phyloP scores from a whole-genome alignment of 192 early-diverging fungal genomes.

The Allomyces javanicus region DNA sequence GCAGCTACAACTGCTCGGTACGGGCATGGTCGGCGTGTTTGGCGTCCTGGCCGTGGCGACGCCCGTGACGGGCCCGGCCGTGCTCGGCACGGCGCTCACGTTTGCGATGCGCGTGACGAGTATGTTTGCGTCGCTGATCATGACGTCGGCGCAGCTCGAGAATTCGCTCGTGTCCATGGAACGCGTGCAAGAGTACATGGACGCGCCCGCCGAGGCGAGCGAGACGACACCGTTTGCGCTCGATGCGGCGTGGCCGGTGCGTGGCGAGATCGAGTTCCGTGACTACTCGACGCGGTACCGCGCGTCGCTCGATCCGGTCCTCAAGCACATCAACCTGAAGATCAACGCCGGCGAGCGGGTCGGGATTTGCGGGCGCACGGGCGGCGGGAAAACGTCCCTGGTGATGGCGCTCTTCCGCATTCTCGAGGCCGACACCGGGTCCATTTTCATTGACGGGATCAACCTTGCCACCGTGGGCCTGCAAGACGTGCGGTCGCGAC shows the following conservation, averaged over 20 bases:
- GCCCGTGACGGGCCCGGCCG: slow-evolving; percentile 12
- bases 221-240: slow-evolving; percentile 19
- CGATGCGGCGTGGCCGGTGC: slow-evolving; percentile 40
- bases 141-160: slow-evolving; percentile 29
- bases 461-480: slow-evolving; percentile 56
- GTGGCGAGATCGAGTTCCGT: slow-evolving; percentile 45
- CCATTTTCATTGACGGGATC: slow-evolving; percentile 50
- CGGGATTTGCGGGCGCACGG: slow-evolving; percentile 80
- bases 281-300: slow-evolving; percentile 56
- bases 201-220: slow-evolving; percentile 56
- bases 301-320: slow-evolving; percentile 50
- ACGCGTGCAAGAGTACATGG: slow-evolving; percentile 63
- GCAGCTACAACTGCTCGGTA: no score
- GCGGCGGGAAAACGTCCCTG: slow-evolving; percentile 64
- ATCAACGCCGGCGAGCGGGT: slow-evolving; percentile 59
- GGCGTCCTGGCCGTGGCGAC: no score
- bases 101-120: slow-evolving; percentile 35
- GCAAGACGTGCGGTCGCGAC: slow-evolving; percentile 49
- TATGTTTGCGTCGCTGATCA: slow-evolving; percentile 22
- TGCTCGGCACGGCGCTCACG: slow-evolving; percentile 24
- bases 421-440: slow-evolving; percentile 45
- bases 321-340: slow-evolving; percentile 51
- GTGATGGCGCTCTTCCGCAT: slow-evolving; percentile 57
- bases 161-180: slow-evolving; percentile 49
- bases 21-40: no score